Percentiles rank a stretch among this genome's conserved stretches.
Conservation (phyloP, 306 rosid species). For the Datisca glomerata region DNA sequence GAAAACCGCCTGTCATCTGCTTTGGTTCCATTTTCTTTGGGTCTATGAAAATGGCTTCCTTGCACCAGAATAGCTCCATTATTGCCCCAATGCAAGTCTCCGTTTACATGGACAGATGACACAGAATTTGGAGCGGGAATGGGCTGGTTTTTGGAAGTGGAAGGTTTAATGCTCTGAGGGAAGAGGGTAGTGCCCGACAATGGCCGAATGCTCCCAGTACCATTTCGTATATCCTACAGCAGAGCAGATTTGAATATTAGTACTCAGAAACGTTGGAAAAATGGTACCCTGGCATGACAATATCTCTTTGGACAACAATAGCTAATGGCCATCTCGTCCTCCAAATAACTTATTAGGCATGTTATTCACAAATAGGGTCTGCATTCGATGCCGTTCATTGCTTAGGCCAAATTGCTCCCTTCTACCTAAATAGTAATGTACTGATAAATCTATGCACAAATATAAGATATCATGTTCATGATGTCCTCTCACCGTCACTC, state of each 20-base stretch:
- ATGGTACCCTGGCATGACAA: too few relatives aligned
- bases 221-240: constrained; percentile 73
- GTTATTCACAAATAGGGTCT: too few relatives aligned
- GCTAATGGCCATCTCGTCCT: too few relatives aligned
- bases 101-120: constrained; percentile 27
- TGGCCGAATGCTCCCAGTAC: constrained; percentile 57
- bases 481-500: too few relatives aligned
- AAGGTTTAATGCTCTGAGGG: constrained; percentile 75
- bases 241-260: constrained; percentile 8
- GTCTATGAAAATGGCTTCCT: constrained; percentile 24
- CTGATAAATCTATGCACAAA: too few relatives aligned
- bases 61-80: constrained; percentile 34
- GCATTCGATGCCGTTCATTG: too few relatives aligned
- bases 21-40: constrained; percentile 33
- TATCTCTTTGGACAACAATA: too few relatives aligned
- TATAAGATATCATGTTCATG: too few relatives aligned
- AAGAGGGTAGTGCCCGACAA: constrained; percentile 73
- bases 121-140: constrained; percentile 31
- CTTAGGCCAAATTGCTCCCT: too few relatives aligned
- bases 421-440: too few relatives aligned
- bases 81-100: constrained; percentile 23
- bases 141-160: constrained; percentile 48
- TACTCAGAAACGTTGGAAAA: too few relatives aligned
- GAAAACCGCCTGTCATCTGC: constrained; percentile 31
- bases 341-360: too few relatives aligned